phyloP scores from a whole-genome alignment of 2,329 filamentous ascomycete genomes.

The Exophiala lecanii-corni region DNA sequence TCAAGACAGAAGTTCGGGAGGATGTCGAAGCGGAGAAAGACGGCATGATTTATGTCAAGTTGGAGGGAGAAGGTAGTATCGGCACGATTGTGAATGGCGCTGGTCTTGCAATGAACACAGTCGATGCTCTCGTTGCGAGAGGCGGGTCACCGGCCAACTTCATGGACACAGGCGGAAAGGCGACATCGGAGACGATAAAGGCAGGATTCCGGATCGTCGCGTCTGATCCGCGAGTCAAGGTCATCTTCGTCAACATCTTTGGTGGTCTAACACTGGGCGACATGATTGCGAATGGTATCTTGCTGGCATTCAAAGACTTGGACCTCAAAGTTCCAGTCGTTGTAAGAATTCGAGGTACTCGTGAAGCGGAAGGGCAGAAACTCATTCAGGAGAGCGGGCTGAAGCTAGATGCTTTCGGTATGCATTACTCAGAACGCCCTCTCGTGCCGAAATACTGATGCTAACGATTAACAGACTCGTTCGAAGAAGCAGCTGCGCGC shows the following conservation, averaged over 20 bases:
- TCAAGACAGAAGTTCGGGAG: conserved; percentile 47
- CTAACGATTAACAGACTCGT: conserved; percentile 31
- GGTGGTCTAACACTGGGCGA: conserved; percentile 68
- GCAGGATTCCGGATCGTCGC: conserved; percentile 70
- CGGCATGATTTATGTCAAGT: conserved; percentile 74
- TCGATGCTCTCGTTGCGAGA: conserved; percentile 67
- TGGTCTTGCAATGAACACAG: conserved; percentile 85
- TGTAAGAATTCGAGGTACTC: conserved; percentile 71
- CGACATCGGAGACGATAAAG: conserved; percentile 75
- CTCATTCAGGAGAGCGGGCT: conserved; percentile 66
- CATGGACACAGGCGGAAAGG: conserved; percentile 84
- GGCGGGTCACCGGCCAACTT: conserved; percentile 75
- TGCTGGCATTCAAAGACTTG: conserved; percentile 67
- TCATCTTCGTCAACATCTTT: conserved; percentile 69
- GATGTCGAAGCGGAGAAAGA: conserved; percentile 61
- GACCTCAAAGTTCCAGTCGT: conserved; percentile 66
- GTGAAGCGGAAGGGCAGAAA: conserved; percentile 64
- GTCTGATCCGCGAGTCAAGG: conserved; percentile 65
- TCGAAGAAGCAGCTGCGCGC: conserved; percentile 62
- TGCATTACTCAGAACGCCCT: conserved; percentile 27
- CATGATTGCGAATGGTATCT: conserved; percentile 73
- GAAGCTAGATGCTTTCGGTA: conserved; percentile 65
- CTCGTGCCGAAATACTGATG: not conserved
- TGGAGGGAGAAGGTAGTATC: conserved; percentile 56
- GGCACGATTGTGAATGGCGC: conserved; percentile 81